Evolutionary conservation across 495 filamentous ascomycete genomes (phyloP).

Genomic region (Daldinia loculata): DNA sequence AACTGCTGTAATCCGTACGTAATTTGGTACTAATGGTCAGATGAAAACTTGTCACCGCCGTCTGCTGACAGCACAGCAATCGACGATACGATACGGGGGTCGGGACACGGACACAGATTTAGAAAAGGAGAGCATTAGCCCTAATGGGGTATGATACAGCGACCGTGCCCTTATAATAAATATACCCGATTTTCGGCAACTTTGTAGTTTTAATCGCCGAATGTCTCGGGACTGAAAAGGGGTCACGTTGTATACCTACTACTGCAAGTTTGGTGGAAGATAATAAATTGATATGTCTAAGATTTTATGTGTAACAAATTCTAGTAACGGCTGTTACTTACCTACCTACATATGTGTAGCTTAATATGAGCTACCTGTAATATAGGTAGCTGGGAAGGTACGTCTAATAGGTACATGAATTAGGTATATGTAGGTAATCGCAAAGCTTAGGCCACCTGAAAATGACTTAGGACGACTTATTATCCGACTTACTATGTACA

Average conservation of each 20-base stretch:
- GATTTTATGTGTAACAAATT: not conserved
- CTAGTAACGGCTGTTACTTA: not conserved
- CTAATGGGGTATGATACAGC: slow-evolving; percentile 32
- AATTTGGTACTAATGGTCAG: slow-evolving; percentile 6
- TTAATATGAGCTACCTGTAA: too few relatives aligned
- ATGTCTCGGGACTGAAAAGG: not conserved
- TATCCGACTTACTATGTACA: not conserved
- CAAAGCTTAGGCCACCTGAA: not conserved
- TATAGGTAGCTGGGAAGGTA: not conserved
- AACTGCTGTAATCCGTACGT: not conserved
- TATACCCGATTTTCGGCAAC: slow-evolving; percentile 12
- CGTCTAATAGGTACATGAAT: too few relatives aligned
- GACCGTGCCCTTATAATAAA: slow-evolving; percentile 21
- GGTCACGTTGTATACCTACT: not conserved
- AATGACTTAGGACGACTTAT: not conserved
- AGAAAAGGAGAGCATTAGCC: not conserved
- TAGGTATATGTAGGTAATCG: not conserved
- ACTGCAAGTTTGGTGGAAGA: not conserved
- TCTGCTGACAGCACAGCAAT: slow-evolving; percentile 16
- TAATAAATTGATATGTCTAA: not conserved
- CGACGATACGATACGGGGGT: slow-evolving; percentile 8
- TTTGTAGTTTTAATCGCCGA: not conserved
- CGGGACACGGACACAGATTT: not conserved
- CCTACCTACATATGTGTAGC: too few relatives aligned
- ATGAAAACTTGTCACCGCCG: slow-evolving; percentile 2